Evolutionary conservation across 352 stramenopile genomes (phyloP).

Genomic region (Peronospora belbahrii): DNA sequence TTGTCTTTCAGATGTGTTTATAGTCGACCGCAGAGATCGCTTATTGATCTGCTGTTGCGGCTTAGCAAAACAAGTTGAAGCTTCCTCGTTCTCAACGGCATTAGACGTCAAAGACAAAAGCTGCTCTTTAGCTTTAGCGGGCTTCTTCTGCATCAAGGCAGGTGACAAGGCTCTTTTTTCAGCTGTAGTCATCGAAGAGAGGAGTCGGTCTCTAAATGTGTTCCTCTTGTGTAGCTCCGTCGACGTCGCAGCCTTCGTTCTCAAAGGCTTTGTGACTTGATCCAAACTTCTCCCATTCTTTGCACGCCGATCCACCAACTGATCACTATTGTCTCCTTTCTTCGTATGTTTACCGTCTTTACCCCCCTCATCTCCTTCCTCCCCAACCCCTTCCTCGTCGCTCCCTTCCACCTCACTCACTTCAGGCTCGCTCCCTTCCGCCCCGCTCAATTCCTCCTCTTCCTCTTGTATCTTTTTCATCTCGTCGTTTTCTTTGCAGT

Average conservation of each 20-base stretch:
- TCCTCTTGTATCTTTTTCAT: neutral
- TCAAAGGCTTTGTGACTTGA: neutral
- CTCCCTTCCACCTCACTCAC: constrained; percentile 1
- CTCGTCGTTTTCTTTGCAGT: constrained; percentile 10
- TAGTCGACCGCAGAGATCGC: neutral
- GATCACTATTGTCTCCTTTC: neutral
- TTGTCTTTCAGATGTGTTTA: neutral
- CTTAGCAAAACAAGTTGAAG: neutral
- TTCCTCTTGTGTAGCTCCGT: constrained; percentile 3
- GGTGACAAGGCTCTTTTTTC: neutral
- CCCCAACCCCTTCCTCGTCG: constrained; percentile 1
- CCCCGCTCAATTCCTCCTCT: constrained; percentile 3
- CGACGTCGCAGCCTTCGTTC: neutral
- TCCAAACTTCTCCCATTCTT: neutral
- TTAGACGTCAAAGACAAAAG: constrained; percentile 4
- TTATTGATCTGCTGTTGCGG: neutral
- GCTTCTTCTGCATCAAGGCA: constrained; percentile 1
- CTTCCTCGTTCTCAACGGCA: constrained; percentile 9
- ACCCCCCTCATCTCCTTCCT: neutral
- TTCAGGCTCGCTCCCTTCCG: neutral
- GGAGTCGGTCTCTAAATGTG: constrained; percentile 7
- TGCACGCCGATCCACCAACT: neutral
- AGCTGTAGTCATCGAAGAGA: neutral
- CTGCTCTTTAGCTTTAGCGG: neutral
- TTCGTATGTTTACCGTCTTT: no score